Percentiles rank a stretch among this genome's conserved stretches.
Conservation (phyloP, 331 rosid genomes). For the Malus hybrid region DNA sequence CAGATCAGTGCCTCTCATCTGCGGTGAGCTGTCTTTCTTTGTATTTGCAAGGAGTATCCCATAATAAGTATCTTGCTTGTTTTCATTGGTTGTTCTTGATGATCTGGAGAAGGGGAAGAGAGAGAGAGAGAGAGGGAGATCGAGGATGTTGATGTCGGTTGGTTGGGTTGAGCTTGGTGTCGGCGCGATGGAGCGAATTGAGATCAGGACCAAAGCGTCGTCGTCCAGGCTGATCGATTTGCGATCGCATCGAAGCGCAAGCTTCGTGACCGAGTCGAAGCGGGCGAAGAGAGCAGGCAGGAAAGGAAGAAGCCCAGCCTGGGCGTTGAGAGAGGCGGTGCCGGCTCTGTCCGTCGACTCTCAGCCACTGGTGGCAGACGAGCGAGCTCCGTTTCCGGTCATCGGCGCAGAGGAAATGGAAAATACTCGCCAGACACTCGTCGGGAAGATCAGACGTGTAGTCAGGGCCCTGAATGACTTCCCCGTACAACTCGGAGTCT, state of each 20-base stretch:
- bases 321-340: constrained; percentile 48
- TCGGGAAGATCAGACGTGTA: constrained; percentile 54
- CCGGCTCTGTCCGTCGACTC: constrained; percentile 60
- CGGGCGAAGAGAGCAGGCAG: constrained; percentile 53
- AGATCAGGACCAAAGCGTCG: constrained; percentile 49
- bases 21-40: constrained; percentile 18
- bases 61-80: constrained; percentile 27
- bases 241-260: constrained; percentile 65
- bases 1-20: constrained; percentile 31
- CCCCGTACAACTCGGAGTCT: constrained; percentile 7
- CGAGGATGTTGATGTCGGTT: too few species aligned
- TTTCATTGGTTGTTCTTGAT: constrained; percentile 26
- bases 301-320: constrained; percentile 29
- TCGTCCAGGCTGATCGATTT: constrained; percentile 51
- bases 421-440: constrained; percentile 52
- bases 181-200: too few species aligned
- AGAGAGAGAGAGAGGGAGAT: too few species aligned
- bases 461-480: constrained; percentile 13
- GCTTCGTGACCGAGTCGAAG: constrained; percentile 64
- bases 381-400: constrained; percentile 58
- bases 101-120: constrained; percentile 26
- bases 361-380: constrained; percentile 68
- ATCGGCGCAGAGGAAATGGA: constrained; percentile 42
- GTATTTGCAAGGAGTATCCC: constrained; percentile 23
- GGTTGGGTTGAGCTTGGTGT: too few species aligned